phyloP scores from a whole-genome alignment of 352 stramenopile species.

The Phytophthora meadii region DNA sequence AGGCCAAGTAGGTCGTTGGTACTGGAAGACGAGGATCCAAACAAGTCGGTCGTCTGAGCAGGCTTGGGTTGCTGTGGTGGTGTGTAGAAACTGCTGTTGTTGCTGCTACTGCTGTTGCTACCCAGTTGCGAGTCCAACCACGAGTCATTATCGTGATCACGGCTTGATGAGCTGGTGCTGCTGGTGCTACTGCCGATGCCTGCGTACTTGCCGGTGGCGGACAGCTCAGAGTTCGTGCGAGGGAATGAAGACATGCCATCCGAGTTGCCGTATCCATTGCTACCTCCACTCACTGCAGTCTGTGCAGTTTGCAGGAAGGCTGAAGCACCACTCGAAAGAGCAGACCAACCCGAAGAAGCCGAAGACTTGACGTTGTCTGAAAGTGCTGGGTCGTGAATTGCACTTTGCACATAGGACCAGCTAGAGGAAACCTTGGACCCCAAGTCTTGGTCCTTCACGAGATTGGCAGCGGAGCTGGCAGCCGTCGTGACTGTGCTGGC shows the following conservation, averaged over 20 bases:
- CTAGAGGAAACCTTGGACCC: constrained; percentile 79
- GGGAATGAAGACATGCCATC: constrained; percentile 51
- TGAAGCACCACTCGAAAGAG: constrained; percentile 69
- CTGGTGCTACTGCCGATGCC: constrained; percentile 52
- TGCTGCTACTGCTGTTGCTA: constrained; percentile 22
- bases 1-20: constrained; percentile 39
- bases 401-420: constrained; percentile 82
- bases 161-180: constrained; percentile 40
- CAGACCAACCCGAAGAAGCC: constrained; percentile 76
- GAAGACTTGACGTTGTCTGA: constrained; percentile 84
- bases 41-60: constrained; percentile 54
- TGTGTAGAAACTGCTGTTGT: constrained; percentile 26
- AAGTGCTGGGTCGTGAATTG: constrained; percentile 73
- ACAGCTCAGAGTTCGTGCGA: constrained; percentile 63
- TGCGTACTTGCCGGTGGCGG: constrained; percentile 68
- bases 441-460: constrained; percentile 82
- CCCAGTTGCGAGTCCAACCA: constrained; percentile 69
- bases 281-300: constrained; percentile 54
- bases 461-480: constrained; percentile 64
- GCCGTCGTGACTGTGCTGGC: constrained; percentile 74
- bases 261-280: constrained; percentile 17
- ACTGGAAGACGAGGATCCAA: constrained; percentile 50
- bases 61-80: constrained; percentile 30
- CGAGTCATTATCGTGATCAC: constrained; percentile 73
- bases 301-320: constrained; percentile 73